These are phyloP conservation scores for Fraxinus sp. DNA, from an alignment of 305 asterid species.

Conservation along the genomic window DNA sequence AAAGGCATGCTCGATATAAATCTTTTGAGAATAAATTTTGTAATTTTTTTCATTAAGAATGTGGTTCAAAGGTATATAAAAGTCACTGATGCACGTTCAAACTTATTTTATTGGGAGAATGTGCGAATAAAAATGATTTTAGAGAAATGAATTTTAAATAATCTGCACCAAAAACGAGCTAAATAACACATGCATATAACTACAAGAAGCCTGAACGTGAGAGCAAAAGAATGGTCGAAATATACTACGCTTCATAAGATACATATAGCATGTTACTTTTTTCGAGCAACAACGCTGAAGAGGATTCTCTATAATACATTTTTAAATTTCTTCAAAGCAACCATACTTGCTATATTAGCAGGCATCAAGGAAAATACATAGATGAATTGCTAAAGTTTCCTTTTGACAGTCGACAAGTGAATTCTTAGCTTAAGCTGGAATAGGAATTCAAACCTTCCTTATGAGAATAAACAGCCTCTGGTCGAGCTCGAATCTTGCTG, in stretches of 20 bases:
- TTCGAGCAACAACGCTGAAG: background rate
- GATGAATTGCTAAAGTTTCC: background rate
- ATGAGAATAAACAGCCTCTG: constrained; percentile 78
- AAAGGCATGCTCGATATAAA: too few relatives aligned
- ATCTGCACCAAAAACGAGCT: too few relatives aligned
- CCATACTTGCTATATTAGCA: background rate
- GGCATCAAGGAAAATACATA: background rate
- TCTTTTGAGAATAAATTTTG: too few relatives aligned
- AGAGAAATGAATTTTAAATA: too few relatives aligned
- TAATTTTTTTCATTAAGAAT: too few relatives aligned
- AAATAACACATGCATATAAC: too few relatives aligned
- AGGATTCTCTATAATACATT: background rate
- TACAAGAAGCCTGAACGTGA: too few relatives aligned
- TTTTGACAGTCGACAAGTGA: background rate
- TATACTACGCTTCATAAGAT: background rate
- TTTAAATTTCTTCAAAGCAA: background rate
- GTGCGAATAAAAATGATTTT: too few relatives aligned
- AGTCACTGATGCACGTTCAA: too few relatives aligned
- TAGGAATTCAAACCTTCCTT: constrained; percentile 54
- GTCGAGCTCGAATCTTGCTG: constrained; percentile 82
- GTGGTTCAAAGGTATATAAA: too few relatives aligned
- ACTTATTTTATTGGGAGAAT: too few relatives aligned
- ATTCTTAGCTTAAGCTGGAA: background rate
- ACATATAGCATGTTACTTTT: background rate
- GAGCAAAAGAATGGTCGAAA: background rate